Evolutionary conservation across 2,329 filamentous ascomycete species (phyloP).

Genomic region (Taxawa tesnikishii): DNA sequence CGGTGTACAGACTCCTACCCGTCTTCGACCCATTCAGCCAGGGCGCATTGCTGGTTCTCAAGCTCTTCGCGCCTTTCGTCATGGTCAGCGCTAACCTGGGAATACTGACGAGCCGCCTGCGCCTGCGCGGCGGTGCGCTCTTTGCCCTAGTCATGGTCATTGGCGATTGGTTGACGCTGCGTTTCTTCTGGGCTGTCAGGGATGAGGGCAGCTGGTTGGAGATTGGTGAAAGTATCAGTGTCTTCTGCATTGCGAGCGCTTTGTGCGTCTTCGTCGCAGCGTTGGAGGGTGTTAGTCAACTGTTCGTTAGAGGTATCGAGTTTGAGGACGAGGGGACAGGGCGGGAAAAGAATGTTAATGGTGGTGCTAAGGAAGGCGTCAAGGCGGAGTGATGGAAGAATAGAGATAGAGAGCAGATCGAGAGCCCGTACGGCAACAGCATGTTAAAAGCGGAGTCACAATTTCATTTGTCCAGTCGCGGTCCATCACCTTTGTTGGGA

Average conservation of each 20-base stretch:
- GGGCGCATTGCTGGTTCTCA: slow-evolving; percentile 72
- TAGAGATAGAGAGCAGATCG: no score
- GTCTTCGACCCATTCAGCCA: slow-evolving; percentile 92
- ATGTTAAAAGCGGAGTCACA: no score
- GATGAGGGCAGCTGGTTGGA: slow-evolving; percentile 97
- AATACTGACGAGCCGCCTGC: slow-evolving; percentile 72
- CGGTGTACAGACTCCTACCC: slow-evolving; percentile 74
- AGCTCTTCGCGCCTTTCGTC: slow-evolving; percentile 86
- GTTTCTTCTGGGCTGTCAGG: slow-evolving; percentile 96
- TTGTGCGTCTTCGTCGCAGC: slow-evolving; percentile 83
- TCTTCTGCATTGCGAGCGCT: slow-evolving; percentile 85
- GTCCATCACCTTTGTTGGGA: no score
- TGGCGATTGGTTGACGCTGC: slow-evolving; percentile 80
- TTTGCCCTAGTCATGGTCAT: slow-evolving; percentile 93
- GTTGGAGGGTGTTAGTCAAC: slow-evolving; percentile 72
- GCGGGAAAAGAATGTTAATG: slow-evolving; percentile 1
- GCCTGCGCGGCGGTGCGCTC: slow-evolving; percentile 74
- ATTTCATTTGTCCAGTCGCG: no score
- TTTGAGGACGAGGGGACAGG: slow-evolving; percentile 30
- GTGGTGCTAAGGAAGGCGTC: background rate
- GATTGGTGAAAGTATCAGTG: slow-evolving; percentile 91
- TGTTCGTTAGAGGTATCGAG: slow-evolving; percentile 71
- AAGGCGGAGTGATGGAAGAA: no score
- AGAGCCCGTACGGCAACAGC: no score
- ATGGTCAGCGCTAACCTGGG: slow-evolving; percentile 90